Conservation (phyloP, 1,284 basidiomycete genomes). For the Naganishia sp. region DNA sequence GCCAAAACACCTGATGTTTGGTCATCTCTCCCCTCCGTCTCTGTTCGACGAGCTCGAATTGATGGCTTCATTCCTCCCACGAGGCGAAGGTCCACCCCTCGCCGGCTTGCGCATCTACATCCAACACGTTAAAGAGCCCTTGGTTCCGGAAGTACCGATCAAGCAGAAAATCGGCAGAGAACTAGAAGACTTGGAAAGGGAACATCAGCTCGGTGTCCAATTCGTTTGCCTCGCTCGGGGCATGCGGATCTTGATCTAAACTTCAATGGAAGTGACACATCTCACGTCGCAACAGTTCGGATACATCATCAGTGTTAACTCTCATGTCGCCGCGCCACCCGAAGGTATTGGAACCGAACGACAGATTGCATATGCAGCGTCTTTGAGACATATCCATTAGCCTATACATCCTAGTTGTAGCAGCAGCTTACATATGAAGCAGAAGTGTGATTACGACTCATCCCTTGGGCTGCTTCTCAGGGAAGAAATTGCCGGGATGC, state of each 20-base stretch:
- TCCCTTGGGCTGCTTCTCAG: too few relatives aligned
- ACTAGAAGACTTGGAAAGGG: slow-evolving; percentile 40
- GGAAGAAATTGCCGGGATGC: too few relatives aligned
- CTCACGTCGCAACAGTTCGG: too few relatives aligned
- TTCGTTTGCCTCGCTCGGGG: slow-evolving; percentile 44
- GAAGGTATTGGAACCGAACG: too few relatives aligned
- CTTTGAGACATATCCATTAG: too few relatives aligned
- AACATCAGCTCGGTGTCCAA: slow-evolving; percentile 42
- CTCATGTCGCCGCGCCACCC: too few relatives aligned
- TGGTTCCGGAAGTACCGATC: slow-evolving; percentile 44
- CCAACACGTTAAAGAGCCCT: slow-evolving; percentile 51
- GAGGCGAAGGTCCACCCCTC: slow-evolving; percentile 38
- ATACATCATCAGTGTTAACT: too few relatives aligned
- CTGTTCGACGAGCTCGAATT: slow-evolving; percentile 46
- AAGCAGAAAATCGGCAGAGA: slow-evolving; percentile 41
- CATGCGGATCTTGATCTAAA: slow-evolving; percentile 39
- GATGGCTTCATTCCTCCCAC: slow-evolving; percentile 36
- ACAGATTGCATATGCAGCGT: too few relatives aligned
- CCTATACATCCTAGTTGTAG: too few relatives aligned
- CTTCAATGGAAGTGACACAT: neutral
- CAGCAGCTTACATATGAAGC: too few relatives aligned
- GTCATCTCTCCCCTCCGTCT: slow-evolving; percentile 48
- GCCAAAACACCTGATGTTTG: slow-evolving; percentile 48
- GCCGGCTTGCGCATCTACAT: slow-evolving; percentile 46
- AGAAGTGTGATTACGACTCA: too few relatives aligned